phyloP scores from a whole-genome alignment of 129 eudicot genomes.

The Lonicera japonica region DNA sequence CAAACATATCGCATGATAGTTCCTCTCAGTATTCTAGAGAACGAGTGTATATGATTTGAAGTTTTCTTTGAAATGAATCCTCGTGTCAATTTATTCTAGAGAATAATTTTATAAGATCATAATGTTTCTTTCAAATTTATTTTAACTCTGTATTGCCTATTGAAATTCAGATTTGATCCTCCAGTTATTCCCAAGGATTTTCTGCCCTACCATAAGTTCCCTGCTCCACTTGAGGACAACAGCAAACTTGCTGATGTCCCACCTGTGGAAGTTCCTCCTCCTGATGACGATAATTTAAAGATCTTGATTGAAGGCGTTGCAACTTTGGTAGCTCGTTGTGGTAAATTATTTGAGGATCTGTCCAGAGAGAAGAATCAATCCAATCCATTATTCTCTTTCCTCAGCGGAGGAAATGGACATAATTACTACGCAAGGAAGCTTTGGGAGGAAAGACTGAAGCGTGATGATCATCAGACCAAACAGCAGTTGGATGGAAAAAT shows the following conservation, averaged over 20 bases:
- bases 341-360: slow-evolving; percentile 89
- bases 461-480: slow-evolving; percentile 40
- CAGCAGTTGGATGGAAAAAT: slow-evolving; percentile 43
- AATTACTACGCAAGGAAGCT: slow-evolving; percentile 77
- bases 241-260: slow-evolving; percentile 34
- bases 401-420: slow-evolving; percentile 77
- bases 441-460: slow-evolving; percentile 89
- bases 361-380: slow-evolving; percentile 88
- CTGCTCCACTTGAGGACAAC: slow-evolving; percentile 43
- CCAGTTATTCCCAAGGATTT: slow-evolving; percentile 82
- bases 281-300: slow-evolving; percentile 67
- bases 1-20: not conserved
- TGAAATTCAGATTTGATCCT: slow-evolving; percentile 71
- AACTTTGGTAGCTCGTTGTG: slow-evolving; percentile 90
- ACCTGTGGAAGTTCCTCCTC: slow-evolving; percentile 80
- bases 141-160: not conserved
- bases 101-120: not conserved
- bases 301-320: slow-evolving; percentile 90
- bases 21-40: no score
- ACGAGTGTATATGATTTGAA: no score
- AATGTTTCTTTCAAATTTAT: slow-evolving; percentile 1
- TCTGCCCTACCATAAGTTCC: slow-evolving; percentile 69
- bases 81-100: not conserved
- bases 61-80: not conserved
- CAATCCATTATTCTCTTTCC: slow-evolving; percentile 74